phyloP scores from a whole-genome alignment of 2,329 filamentous ascomycete species.

The Arthroderma sp. region DNA sequence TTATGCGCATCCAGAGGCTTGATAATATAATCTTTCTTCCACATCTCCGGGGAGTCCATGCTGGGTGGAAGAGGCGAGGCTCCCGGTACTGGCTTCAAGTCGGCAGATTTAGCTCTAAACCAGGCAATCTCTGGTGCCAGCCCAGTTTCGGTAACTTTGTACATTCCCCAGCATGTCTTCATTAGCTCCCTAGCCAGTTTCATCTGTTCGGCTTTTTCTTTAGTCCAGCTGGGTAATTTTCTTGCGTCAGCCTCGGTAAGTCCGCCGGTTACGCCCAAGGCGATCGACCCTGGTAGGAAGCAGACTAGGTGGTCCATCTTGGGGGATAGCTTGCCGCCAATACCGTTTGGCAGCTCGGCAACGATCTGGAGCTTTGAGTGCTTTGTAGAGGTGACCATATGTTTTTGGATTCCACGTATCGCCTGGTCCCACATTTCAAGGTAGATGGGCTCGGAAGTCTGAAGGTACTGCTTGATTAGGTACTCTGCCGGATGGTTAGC shows the following conservation, averaged over 20 bases:
- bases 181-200: slow-evolving; percentile 76
- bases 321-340: slow-evolving; percentile 52
- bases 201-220: slow-evolving; percentile 76
- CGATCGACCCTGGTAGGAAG: slow-evolving; percentile 94
- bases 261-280: slow-evolving; percentile 72
- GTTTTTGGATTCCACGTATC: slow-evolving; percentile 72
- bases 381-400: slow-evolving; percentile 79
- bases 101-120: slow-evolving; percentile 59
- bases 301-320: slow-evolving; percentile 99
- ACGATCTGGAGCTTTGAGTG: slow-evolving; percentile 74
- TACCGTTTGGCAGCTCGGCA: slow-evolving; percentile 66
- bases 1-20: slow-evolving; percentile 81
- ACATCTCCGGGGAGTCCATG: slow-evolving; percentile 28
- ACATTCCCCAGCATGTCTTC: slow-evolving; percentile 98
- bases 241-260: slow-evolving; percentile 61
- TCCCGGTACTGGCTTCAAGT: slow-evolving; percentile 21
- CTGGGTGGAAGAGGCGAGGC: slow-evolving; percentile 19
- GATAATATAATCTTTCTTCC: slow-evolving; percentile 68
- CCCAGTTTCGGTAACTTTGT: slow-evolving; percentile 76
- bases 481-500: slow-evolving; percentile 48
- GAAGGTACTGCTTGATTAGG: slow-evolving; percentile 93
- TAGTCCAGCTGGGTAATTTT: slow-evolving; percentile 58
- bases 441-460: slow-evolving; percentile 83
- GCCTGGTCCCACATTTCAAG: slow-evolving; percentile 86
- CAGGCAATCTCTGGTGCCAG: slow-evolving; percentile 92